Evolutionary conservation across 768 basidiomycete species (phyloP), one percentile per base, ranked within the genome.

Genomic region (Rhodosporidiobolus sp.): DNA sequence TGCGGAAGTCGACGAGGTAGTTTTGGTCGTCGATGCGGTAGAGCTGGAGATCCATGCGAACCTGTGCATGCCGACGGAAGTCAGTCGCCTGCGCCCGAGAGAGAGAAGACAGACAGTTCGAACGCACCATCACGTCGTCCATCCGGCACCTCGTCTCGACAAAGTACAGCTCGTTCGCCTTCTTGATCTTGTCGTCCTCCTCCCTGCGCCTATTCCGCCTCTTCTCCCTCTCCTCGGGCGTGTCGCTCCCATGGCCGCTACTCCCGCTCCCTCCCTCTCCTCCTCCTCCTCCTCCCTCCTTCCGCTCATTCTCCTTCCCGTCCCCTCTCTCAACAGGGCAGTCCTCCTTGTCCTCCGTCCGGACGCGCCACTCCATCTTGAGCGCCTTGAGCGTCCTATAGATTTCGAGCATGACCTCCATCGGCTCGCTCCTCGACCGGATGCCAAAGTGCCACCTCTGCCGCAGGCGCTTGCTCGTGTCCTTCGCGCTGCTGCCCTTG

Each of bases 321-420:
- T 88, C 89, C 30, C 43, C 87, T n/a, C n/a, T n/a, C n/a, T n/a
- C n/a, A n/a, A n/a, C n/a, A n/a, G n/a, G n/a, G n/a, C n/a, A n/a
- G 26, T 70, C 55, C 0, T 49, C 67, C n/a, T 14, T 88, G 1
- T 90, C 90, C 70, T 87, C 87, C 73, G 85, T 86, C 85, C 96
- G 96, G 83, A 90, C 88, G 81, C 91, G 91, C 96, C 96, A 99
- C 82, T 99, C 92, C 92, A 98, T 95, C 24, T 90, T 91, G 28
- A 97, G 84, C 70, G 88, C 84, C 82, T 90, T 89, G 61, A 99
- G 83, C 54, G 94, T 96, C 72, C 91, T 84, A 82, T 99, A 98
- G 63, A 99, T 96, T 85, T 97, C 95, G 34, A 96, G 83, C 94
- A 99, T 97, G 32, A 99, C 95, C 81, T 99, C 96, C 91, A 98